phyloP scores from a whole-genome alignment of 2,329 filamentous ascomycete genomes.

The Byssothecium circinans region DNA sequence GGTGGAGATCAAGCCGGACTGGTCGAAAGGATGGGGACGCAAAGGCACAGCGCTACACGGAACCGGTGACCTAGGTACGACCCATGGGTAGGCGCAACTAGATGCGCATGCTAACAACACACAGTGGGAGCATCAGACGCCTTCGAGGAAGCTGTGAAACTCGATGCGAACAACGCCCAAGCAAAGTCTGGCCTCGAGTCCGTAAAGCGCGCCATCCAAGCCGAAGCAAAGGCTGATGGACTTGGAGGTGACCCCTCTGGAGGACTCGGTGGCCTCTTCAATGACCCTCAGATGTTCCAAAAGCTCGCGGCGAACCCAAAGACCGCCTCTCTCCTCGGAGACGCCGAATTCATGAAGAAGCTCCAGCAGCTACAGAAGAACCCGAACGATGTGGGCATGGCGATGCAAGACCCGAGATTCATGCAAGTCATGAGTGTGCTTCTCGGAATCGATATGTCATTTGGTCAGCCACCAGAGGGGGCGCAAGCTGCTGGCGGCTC shows the following conservation, averaged over 20 bases:
- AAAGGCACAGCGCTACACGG: conserved; percentile 93
- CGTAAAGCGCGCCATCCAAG: conserved; percentile 85
- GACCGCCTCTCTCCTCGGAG: conserved; percentile 78
- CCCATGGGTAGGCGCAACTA: not conserved
- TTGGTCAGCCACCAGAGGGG: conserved; percentile 57
- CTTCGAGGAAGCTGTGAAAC: conserved; percentile 91
- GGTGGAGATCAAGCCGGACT: conserved; percentile 93
- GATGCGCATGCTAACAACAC: conserved; percentile 16
- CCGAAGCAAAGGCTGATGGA: conserved; percentile 67
- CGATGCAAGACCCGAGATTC: conserved; percentile 89
- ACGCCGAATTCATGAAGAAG: conserved; percentile 87
- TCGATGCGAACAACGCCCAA: conserved; percentile 88
- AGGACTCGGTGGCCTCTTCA: conserved; percentile 91
- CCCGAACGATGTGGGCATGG: conserved; percentile 73
- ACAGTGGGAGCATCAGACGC: conserved; percentile 79
- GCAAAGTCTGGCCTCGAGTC: conserved; percentile 85
- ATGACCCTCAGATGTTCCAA: conserved; percentile 82
- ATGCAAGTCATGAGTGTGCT: conserved; percentile 91
- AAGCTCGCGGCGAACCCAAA: conserved; percentile 96
- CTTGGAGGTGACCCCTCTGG: conserved; percentile 66
- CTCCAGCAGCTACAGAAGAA: conserved; percentile 79
- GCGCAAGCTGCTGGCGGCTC: conserved; percentile 42
- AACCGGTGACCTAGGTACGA: conserved; percentile 72
- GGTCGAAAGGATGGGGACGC: conserved; percentile 93
- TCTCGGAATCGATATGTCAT: conserved; percentile 89